phyloP scores from a whole-genome alignment of 371 early-diverging fungal genomes.

The Funneliformis caledonium region DNA sequence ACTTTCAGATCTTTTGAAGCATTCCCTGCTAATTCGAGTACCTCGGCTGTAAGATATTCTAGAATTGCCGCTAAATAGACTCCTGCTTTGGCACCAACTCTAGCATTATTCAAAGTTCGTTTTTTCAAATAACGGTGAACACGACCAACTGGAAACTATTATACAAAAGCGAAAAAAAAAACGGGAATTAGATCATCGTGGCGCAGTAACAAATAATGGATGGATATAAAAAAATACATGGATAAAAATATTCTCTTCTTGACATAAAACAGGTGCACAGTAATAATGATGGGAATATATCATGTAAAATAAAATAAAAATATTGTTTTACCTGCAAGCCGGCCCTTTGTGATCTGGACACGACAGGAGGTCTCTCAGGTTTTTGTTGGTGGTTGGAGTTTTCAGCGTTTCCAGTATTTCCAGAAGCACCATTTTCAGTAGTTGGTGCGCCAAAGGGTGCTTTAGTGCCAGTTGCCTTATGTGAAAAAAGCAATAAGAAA shows the following conservation, averaged over 20 bases:
- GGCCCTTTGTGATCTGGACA: slow-evolving; percentile 40
- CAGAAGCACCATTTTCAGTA: background rate
- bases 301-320: background rate
- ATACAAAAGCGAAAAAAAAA: background rate
- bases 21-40: slow-evolving; percentile 90
- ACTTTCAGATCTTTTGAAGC: slow-evolving; percentile 89
- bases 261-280: background rate
- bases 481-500: background rate
- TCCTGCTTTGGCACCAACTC: slow-evolving; percentile 91
- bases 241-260: background rate
- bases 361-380: slow-evolving; percentile 27
- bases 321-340: slow-evolving; percentile 34
- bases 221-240: background rate
- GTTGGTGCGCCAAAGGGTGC: slow-evolving; percentile 14
- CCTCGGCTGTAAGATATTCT: slow-evolving; percentile 91
- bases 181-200: background rate
- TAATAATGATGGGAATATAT: background rate
- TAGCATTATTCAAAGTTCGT: slow-evolving; percentile 74
- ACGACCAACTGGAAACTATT: slow-evolving; percentile 85
- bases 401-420: slow-evolving; percentile 2
- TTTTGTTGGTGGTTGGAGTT: slow-evolving; percentile 20
- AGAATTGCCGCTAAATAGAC: slow-evolving; percentile 90
- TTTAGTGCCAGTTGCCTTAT: slow-evolving; percentile 25
- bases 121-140: slow-evolving; percentile 89
- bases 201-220: background rate